Evolutionary conservation across 179 eudicot genomes (phyloP), one percentile per base, ranked within the genome.

Genomic region (Silene coronaria): DNA sequence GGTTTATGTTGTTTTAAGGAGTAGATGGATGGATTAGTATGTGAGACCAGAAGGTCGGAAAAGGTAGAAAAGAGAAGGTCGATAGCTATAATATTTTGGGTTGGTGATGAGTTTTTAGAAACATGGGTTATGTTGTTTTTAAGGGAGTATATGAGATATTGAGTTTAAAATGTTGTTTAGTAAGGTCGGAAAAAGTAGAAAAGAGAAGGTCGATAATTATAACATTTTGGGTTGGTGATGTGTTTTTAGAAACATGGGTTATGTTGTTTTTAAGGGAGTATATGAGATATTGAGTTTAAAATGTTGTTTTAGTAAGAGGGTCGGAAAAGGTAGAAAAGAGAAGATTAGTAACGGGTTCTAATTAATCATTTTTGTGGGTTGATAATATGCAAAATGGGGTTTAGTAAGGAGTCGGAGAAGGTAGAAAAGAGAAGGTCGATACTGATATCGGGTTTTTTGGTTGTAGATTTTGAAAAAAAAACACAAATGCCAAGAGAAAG

Each of bases 401-500:
- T n/a, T n/a, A 28, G 3, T 28, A 28, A 28, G 32, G 3, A 36
- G 45, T 38, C 45, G 45, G 12, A 38, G 9, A 38, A 9, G 3
- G 14, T 42, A 10, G 48, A 42, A 42, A 42, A 11, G 48, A 42
- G 48, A 42, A 42, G 14, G 22, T 73, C 23, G 76, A 30, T 69
- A 28, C 21, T 51, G 21, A 23, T 19, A 51, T 53, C 53, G 75
- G 22, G 63, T 30, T 1, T 75, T 59, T 58, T 55, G 36, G 32
- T 65, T 57, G 63, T 21, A 60, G 24, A 27, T 30, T 72, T 73
- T 19, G 27, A 73, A 77, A 19, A 30, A 11, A 36, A 61, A 46
- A 76, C 57, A 46, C 81, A 80, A 67, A 51, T 21, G 73, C 59
- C 76, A 51, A 80, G 73, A 70, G 36, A 36, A 51, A 4, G 58